phyloP scores from a whole-genome alignment of 2,329 filamentous ascomycete genomes.

The Penicillium digitatum region DNA sequence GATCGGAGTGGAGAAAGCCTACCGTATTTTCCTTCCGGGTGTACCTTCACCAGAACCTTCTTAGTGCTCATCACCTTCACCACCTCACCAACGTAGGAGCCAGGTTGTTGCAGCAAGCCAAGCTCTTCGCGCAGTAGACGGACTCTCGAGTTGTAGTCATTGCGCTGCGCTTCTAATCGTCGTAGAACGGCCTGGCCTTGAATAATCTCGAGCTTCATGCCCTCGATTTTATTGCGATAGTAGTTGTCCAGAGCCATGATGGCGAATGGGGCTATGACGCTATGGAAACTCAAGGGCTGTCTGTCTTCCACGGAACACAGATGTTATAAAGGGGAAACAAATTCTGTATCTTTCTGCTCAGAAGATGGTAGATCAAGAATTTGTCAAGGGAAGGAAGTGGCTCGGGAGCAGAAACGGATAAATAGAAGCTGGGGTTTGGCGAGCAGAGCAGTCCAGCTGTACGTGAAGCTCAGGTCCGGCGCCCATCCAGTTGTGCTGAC shows the following conservation, averaged over 20 bases:
- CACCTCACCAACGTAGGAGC: conserved; percentile 98
- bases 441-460: conserved; percentile 3
- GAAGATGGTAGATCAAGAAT: not conserved
- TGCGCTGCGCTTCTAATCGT: conserved; percentile 92
- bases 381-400: not conserved
- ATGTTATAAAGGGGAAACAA: not conserved
- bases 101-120: conserved; percentile 90
- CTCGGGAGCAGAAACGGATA: not conserved
- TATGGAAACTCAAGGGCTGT: conserved; percentile 16
- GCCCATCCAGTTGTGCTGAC: conserved; percentile 13
- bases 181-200: conserved; percentile 94
- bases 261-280: conserved; percentile 37
- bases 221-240: conserved; percentile 99
- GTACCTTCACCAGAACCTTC: conserved; percentile 97
- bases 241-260: conserved; percentile 98
- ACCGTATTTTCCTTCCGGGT: conserved; percentile 99
- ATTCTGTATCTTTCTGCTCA: not conserved
- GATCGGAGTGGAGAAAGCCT: conserved; percentile 32
- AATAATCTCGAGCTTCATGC: conserved; percentile 99
- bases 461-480: conserved; percentile 10
- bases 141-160: conserved; percentile 98
- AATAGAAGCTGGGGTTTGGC: conserved; percentile 6
- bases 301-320: conserved; percentile 1
- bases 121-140: conserved; percentile 92
- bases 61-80: conserved; percentile 99